phyloP scores from a whole-genome alignment of 192 early-diverging fungal genomes.

The Haplosporangium gracile region DNA sequence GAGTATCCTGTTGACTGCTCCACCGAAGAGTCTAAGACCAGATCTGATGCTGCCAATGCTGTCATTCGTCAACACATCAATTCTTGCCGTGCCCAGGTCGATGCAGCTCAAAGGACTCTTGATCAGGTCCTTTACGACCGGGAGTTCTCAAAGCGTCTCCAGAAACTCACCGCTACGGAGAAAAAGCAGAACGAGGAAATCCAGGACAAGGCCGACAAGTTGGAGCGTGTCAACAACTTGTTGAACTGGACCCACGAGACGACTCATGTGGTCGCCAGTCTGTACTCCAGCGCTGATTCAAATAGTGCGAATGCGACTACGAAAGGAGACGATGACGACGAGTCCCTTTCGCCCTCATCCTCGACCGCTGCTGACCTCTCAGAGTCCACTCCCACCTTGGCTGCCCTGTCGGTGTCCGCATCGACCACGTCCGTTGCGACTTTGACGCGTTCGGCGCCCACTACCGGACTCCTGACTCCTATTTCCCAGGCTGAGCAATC shows the following conservation, averaged over 20 bases:
- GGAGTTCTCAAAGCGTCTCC: slow-evolving; percentile 15
- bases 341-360: neutral
- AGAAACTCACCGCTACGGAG: slow-evolving; percentile 23
- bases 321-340: neutral
- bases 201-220: slow-evolving; percentile 8
- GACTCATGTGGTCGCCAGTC: neutral
- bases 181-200: slow-evolving; percentile 14
- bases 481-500: neutral
- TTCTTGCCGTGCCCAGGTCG: neutral
- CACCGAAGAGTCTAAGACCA: slow-evolving; percentile 3
- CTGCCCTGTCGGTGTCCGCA: neutral
- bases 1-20: slow-evolving; percentile 34
- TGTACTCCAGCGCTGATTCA: neutral
- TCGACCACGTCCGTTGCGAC: slow-evolving; percentile 11
- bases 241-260: slow-evolving; percentile 36
- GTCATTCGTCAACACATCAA: slow-evolving; percentile 21
- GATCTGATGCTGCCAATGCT: slow-evolving; percentile 21
- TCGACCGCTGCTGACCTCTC: neutral
- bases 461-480: neutral
- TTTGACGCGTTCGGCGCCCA: slow-evolving; percentile 3
- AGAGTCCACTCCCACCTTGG: slow-evolving; percentile 2
- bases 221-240: slow-evolving; percentile 18
- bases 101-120: slow-evolving; percentile 2
- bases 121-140: slow-evolving; percentile 3
- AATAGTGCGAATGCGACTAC: neutral